These are phyloP conservation scores for Actinomortierella ambigua DNA, from an alignment of 371 early-diverging fungal species.

Conservation along the genomic window DNA sequence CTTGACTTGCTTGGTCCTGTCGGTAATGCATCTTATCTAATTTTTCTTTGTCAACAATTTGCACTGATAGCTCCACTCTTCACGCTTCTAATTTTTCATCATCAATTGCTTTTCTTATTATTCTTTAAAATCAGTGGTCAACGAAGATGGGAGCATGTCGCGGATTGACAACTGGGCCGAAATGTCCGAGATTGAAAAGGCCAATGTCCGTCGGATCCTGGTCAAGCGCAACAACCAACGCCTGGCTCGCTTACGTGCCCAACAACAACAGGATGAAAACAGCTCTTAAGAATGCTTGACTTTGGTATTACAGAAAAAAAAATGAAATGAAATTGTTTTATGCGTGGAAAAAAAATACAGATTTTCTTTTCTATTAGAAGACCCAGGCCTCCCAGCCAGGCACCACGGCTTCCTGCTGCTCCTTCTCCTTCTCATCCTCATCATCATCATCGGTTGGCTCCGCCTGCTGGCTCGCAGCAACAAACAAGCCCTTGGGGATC, in stretches of 20 bases:
- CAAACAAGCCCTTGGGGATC: slow-evolving; percentile 53
- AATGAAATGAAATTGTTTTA: too few species aligned
- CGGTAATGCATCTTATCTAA: slow-evolving; percentile 39
- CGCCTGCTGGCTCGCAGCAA: not conserved
- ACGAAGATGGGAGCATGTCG: slow-evolving; percentile 70
- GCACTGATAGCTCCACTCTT: not conserved
- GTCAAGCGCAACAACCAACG: slow-evolving; percentile 67
- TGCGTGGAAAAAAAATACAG: too few species aligned
- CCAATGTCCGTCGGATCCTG: slow-evolving; percentile 66
- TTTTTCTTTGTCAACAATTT: not conserved
- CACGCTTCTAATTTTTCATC: not conserved
- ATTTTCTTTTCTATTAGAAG: slow-evolving; percentile 13
- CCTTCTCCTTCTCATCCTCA: not conserved
- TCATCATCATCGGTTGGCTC: slow-evolving; percentile 8
- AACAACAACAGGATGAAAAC: slow-evolving; percentile 7
- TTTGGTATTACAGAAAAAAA: too few species aligned
- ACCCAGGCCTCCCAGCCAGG: slow-evolving; percentile 39
- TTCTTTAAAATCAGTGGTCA: slow-evolving; percentile 49
- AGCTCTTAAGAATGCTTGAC: too few species aligned
- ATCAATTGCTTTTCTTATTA: not conserved
- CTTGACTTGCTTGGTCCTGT: slow-evolving; percentile 60
- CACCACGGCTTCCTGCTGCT: slow-evolving; percentile 12
- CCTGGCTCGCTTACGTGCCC: slow-evolving; percentile 51
- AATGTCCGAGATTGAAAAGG: slow-evolving; percentile 70
- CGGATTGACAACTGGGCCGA: slow-evolving; percentile 79